Conservation (phyloP, 192 early-diverging fungal genomes). For the Entophlyctis helioformis region DNA sequence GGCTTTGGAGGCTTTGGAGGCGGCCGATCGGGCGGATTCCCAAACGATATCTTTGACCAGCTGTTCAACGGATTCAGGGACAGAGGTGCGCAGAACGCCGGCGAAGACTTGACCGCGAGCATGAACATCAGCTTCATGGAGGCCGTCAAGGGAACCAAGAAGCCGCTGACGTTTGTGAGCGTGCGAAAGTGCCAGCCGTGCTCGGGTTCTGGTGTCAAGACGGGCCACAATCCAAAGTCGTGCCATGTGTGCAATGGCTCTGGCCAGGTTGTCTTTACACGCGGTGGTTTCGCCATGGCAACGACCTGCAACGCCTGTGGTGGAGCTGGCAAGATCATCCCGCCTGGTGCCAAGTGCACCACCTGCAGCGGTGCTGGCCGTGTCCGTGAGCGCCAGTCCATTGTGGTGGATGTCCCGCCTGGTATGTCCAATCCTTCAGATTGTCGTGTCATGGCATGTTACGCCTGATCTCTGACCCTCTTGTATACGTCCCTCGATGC, state of each 20-base stretch:
- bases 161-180: conserved; percentile 49
- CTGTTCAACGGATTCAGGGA: conserved; percentile 44
- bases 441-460: too few species aligned
- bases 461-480: too few species aligned
- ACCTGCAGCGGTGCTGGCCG: conserved; percentile 73
- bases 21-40: conserved; percentile 35
- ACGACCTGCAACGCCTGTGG: conserved; percentile 73
- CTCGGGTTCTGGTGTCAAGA: conserved; percentile 66
- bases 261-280: conserved; percentile 68
- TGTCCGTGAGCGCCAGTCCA: conserved; percentile 58
- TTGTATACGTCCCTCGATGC: too few species aligned
- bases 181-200: conserved; percentile 70
- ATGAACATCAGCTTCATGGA: conserved; percentile 86
- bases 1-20: conserved; percentile 44
- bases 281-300: conserved; percentile 84
- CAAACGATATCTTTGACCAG: conserved; percentile 60
- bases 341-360: conserved; percentile 52
- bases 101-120: too few species aligned
- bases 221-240: conserved; percentile 51
- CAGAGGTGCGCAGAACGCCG: too few species aligned
- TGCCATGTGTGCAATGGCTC: conserved; percentile 74
- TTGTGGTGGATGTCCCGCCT: conserved; percentile 71
- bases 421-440: too few species aligned
- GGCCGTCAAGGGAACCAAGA: conserved; percentile 67
- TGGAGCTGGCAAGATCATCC: conserved; percentile 65